Conservation (phyloP, 768 basidiomycete genomes). For the Boletus coccyginus region DNA sequence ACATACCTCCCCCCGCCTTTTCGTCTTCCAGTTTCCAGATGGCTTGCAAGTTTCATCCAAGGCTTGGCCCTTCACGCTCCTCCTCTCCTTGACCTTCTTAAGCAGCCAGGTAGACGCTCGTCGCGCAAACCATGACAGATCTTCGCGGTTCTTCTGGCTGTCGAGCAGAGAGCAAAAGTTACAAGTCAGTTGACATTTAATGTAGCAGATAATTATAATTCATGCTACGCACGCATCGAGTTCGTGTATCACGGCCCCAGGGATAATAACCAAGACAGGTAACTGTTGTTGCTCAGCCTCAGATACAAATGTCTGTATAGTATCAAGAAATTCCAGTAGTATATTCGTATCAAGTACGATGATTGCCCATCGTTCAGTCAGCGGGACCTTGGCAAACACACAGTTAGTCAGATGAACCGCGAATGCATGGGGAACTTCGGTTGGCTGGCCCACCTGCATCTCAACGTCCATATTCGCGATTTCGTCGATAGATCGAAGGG, state of each 20-base stretch:
- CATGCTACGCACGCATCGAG: constrained; percentile 58
- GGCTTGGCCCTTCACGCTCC: constrained; percentile 57
- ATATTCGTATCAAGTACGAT: constrained; percentile 81
- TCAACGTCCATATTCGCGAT: constrained; percentile 68
- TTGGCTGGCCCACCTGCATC: constrained; percentile 55
- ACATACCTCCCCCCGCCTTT: constrained; percentile 43
- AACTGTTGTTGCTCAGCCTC: constrained; percentile 50
- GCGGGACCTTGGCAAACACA: constrained; percentile 35
- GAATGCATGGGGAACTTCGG: background rate
- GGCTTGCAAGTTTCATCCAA: constrained; percentile 59
- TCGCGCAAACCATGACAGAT: constrained; percentile 61
- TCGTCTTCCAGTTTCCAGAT: constrained; percentile 60
- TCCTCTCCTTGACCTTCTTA: constrained; percentile 55
- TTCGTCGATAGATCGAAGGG: constrained; percentile 51
- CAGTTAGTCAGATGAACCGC: background rate
- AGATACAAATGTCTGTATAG: constrained; percentile 60
- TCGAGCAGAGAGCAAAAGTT: background rate
- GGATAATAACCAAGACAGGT: constrained; percentile 65
- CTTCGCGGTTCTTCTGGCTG: constrained; percentile 41
- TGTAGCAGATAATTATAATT: background rate
- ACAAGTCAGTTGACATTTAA: background rate
- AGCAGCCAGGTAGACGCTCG: constrained; percentile 69
- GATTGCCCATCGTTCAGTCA: constrained; percentile 41
- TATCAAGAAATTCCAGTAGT: constrained; percentile 63
- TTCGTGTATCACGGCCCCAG: constrained; percentile 73